Conservation (phyloP, 352 stramenopile species). For the Phytophthora aleatoria region DNA sequence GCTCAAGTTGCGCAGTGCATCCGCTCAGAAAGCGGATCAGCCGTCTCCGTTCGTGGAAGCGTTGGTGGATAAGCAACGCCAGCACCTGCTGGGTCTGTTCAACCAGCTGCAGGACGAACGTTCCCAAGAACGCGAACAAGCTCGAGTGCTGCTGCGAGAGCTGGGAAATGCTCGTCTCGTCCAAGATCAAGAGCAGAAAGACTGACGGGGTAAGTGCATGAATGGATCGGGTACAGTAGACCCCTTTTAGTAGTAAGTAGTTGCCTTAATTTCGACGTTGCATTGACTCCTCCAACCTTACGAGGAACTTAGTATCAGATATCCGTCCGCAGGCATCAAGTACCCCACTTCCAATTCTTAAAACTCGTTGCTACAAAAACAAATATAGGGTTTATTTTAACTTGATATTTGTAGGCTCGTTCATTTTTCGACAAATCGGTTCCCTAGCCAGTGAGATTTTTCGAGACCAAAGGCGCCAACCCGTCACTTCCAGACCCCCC, state of each 20-base stretch:
- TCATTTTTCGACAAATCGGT: slow-evolving; percentile 27
- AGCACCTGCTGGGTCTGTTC: slow-evolving; percentile 41
- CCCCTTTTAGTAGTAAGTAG: slow-evolving; percentile 21
- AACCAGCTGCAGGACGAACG: slow-evolving; percentile 44
- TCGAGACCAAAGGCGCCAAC: slow-evolving; percentile 2
- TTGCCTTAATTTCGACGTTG: slow-evolving; percentile 34
- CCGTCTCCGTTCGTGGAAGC: slow-evolving; percentile 35
- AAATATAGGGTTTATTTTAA: slow-evolving; percentile 15
- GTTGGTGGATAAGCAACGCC: slow-evolving; percentile 45
- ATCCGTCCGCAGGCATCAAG: slow-evolving; percentile 8
- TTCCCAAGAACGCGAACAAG: slow-evolving; percentile 40
- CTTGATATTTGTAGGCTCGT: slow-evolving; percentile 14
- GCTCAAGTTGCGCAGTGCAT: slow-evolving; percentile 36
- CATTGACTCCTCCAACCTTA: slow-evolving; percentile 4
- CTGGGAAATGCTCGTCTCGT: slow-evolving; percentile 25
- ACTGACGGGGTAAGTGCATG: slow-evolving; percentile 11
- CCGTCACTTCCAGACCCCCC: not conserved
- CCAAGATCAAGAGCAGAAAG: slow-evolving; percentile 29
- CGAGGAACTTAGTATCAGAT: slow-evolving; percentile 1
- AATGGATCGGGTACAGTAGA: slow-evolving; percentile 9
- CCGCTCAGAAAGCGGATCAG: slow-evolving; percentile 27
- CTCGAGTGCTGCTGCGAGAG: slow-evolving; percentile 34
- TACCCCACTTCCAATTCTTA: slow-evolving; percentile 14
- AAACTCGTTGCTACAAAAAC: not conserved
- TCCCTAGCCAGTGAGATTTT: slow-evolving; percentile 34